These are phyloP conservation scores for Lasiosphaeria hispida DNA, from an alignment of 495 filamentous ascomycete species.

Conservation along the genomic window DNA sequence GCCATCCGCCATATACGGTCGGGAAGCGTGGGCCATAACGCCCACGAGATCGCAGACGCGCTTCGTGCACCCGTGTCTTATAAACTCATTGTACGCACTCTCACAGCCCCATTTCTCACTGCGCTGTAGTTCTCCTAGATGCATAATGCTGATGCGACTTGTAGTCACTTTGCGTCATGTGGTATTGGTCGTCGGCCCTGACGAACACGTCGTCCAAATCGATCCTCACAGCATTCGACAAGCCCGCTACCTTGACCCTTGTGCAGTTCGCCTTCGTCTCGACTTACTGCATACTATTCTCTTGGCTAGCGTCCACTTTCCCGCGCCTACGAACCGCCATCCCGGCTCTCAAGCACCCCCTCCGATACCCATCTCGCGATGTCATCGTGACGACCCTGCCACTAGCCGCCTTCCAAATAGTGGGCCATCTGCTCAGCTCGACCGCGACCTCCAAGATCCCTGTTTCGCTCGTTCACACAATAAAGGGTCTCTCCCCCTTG, in stretches of 20 bases:
- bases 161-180: slow-evolving; percentile 77
- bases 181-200: slow-evolving; percentile 92
- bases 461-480: slow-evolving; percentile 95
- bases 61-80: slow-evolving; percentile 87
- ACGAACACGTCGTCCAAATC: slow-evolving; percentile 98
- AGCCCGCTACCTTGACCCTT: slow-evolving; percentile 88
- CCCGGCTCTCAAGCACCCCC: slow-evolving; percentile 76
- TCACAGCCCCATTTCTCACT: background rate
- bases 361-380: slow-evolving; percentile 76
- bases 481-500: slow-evolving; percentile 97
- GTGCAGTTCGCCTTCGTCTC: slow-evolving; percentile 95
- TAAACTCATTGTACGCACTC: slow-evolving; percentile 49
- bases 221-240: slow-evolving; percentile 89
- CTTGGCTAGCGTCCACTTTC: slow-evolving; percentile 67
- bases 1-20: slow-evolving; percentile 76
- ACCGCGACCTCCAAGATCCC: slow-evolving; percentile 93
- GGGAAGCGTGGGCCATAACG: slow-evolving; percentile 84
- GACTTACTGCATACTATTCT: slow-evolving; percentile 77
- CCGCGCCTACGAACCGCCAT: slow-evolving; percentile 64
- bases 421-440: slow-evolving; percentile 88
- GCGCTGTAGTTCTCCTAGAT: background rate
- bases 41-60: slow-evolving; percentile 88
- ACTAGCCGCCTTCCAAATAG: slow-evolving; percentile 87
- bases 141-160: slow-evolving; percentile 1
- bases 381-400: slow-evolving; percentile 86